Conservation (phyloP, 169 alveolate genomes). For the Cryptosporidium parvum region DNA sequence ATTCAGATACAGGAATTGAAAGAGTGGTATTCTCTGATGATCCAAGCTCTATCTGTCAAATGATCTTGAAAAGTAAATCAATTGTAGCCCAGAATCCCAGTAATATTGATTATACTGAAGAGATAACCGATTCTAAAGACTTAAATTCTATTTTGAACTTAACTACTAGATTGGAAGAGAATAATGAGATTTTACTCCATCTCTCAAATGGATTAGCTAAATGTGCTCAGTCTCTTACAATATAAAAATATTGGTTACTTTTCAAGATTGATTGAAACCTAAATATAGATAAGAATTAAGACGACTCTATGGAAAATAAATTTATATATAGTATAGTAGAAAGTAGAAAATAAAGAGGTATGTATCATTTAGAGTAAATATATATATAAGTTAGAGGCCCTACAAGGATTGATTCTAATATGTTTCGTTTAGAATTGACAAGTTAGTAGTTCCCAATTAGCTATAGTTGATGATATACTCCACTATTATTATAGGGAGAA, state of each 20-base stretch:
- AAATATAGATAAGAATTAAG: no score
- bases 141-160: constrained; percentile 1
- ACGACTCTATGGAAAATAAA: no score
- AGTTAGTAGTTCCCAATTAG: neutral
- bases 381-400: constrained; percentile 18
- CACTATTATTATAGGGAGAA: constrained; percentile 26
- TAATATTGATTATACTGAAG: neutral
- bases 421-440: neutral
- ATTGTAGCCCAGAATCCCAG: neutral
- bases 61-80: neutral
- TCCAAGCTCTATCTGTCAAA: constrained; percentile 12
- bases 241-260: neutral
- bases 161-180: constrained; percentile 37
- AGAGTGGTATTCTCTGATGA: constrained; percentile 31
- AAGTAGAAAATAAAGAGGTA: neutral
- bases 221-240: constrained; percentile 46
- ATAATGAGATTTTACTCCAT: constrained; percentile 35
- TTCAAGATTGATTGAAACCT: neutral
- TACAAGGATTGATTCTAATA: neutral
- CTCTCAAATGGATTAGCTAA: constrained; percentile 45
- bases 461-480: constrained; percentile 44
- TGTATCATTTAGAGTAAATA: constrained; percentile 4
- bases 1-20: constrained; percentile 3
- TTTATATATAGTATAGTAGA: neutral
- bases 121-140: neutral